Percentiles rank a stretch among this genome's conserved stretches.
Conservation (phyloP, 2,329 filamentous ascomycete species). For the Apiospora rasikravindrae region DNA sequence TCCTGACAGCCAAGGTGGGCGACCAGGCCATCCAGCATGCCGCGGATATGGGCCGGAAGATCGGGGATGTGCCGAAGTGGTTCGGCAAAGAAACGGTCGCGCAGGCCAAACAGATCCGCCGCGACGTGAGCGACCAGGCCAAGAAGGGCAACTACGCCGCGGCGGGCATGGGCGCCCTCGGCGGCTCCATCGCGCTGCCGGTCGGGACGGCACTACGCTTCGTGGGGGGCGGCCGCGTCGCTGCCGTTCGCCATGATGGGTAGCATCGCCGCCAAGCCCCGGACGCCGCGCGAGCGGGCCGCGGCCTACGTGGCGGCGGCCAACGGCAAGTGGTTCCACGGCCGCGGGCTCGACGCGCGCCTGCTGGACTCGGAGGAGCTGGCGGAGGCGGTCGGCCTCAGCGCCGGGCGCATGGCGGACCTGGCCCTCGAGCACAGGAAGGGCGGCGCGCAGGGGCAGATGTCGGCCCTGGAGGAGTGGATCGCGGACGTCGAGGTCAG, state of each 20-base stretch:
- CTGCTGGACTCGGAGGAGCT: constrained; percentile 41
- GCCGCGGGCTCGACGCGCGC: constrained; percentile 44
- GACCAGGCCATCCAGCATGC: constrained; percentile 50
- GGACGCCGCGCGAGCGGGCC: constrained; percentile 48
- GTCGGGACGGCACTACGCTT: constrained; percentile 44
- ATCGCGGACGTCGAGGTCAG: constrained; percentile 38
- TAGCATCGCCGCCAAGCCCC: constrained; percentile 44
- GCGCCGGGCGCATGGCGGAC: constrained; percentile 47
- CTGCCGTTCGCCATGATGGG: constrained; percentile 42
- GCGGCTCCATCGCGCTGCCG: constrained; percentile 46
- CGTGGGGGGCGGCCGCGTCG: constrained; percentile 40
- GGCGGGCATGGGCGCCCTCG: constrained; percentile 42
- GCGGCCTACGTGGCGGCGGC: constrained; percentile 47
- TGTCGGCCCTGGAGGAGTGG: constrained; percentile 28
- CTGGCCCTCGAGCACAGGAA: constrained; percentile 36
- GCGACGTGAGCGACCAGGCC: constrained; percentile 41
- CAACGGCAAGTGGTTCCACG: constrained; percentile 49
- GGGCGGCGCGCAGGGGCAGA: constrained; percentile 25
- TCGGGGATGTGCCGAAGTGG: constrained; percentile 42
- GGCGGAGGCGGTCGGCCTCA: constrained; percentile 21
- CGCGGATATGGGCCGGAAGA: constrained; percentile 44
- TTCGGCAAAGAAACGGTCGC: constrained; percentile 43
- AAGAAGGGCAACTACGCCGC: constrained; percentile 47
- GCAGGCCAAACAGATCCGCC: constrained; percentile 45
- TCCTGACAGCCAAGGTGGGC: constrained; percentile 50